A percentile compares a stretch with the other conserved stretches of the same genome.
Evolutionary conservation across 2,329 filamentous ascomycete genomes (phyloP).

Genomic region (Fonsecaea nubica): DNA sequence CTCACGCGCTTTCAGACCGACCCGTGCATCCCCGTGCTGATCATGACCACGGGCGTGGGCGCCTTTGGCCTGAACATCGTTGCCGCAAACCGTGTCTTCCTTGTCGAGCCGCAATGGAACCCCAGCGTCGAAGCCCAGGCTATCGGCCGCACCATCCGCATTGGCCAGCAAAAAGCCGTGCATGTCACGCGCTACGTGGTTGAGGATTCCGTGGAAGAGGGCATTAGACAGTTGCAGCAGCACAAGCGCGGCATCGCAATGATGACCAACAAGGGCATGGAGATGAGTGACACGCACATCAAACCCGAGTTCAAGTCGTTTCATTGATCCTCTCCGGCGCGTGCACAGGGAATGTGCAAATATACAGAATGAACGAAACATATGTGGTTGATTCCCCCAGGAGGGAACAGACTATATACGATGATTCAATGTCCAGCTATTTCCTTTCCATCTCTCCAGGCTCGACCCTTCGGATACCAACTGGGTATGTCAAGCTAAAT

Average conservation of each 20-base stretch:
- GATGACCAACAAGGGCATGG: conserved; percentile 7
- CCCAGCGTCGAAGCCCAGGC: conserved; percentile 61
- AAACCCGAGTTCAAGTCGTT: conserved; percentile 1
- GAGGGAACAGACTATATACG: no score
- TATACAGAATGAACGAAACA: background rate
- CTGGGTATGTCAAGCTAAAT: no score
- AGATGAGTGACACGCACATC: background rate
- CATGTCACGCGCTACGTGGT: conserved; percentile 11
- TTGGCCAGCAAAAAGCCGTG: conserved; percentile 52
- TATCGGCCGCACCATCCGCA: conserved; percentile 56
- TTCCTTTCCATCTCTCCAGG: no score
- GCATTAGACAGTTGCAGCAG: conserved; percentile 12
- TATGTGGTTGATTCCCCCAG: background rate
- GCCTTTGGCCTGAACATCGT: conserved; percentile 60
- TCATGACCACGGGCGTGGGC: conserved; percentile 62
- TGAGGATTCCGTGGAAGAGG: conserved; percentile 17
- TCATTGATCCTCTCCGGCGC: background rate
- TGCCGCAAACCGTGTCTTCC: conserved; percentile 56
- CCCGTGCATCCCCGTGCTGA: conserved; percentile 47
- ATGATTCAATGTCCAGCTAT: no score
- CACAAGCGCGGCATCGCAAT: conserved; percentile 18
- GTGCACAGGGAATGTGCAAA: background rate
- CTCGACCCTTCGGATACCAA: no score
- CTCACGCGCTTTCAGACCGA: conserved; percentile 49
- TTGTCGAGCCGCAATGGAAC: conserved; percentile 64